Percentiles rank a stretch among this genome's conserved stretches.
These are phyloP conservation scores for Leishmania major DNA, from an alignment of 208 protist species.

Conservation along the genomic window DNA sequence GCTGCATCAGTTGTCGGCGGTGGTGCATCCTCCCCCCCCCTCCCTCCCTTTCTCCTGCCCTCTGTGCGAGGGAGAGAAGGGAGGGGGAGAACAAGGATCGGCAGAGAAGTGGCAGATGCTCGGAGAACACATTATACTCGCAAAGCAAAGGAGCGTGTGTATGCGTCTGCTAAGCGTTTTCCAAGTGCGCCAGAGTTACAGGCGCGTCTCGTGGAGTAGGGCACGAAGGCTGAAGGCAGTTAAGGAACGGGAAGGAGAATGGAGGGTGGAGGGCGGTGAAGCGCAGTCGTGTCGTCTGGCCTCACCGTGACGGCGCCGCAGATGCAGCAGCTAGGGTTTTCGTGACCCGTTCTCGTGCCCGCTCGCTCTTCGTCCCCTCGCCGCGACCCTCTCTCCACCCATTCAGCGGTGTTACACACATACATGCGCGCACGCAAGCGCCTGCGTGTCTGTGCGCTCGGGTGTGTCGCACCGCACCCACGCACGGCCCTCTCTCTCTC, in stretches of 20 bases:
- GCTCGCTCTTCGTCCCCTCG: not conserved
- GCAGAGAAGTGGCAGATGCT: not conserved
- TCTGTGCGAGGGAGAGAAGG: not conserved
- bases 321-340: not conserved
- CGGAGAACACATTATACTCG: not conserved
- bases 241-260: not conserved
- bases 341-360: not conserved
- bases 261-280: not conserved
- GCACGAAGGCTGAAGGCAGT: not conserved
- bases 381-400: not conserved
- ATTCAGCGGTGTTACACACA: not conserved
- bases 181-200: not conserved
- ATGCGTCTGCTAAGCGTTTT: not conserved
- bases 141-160: not conserved
- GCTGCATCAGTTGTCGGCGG: not conserved
- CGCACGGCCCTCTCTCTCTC: not conserved
- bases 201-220: not conserved
- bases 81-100: not conserved
- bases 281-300: not conserved
- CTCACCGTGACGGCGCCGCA: not conserved
- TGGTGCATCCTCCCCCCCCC: not conserved
- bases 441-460: no score
- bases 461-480: no score
- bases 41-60: not conserved
- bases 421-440: no score